Percentiles rank a stretch among this genome's conserved stretches.
Evolutionary conservation across 176 grass and related monocot genomes (phyloP).

Genomic region (Saccharum spontaneum): DNA sequence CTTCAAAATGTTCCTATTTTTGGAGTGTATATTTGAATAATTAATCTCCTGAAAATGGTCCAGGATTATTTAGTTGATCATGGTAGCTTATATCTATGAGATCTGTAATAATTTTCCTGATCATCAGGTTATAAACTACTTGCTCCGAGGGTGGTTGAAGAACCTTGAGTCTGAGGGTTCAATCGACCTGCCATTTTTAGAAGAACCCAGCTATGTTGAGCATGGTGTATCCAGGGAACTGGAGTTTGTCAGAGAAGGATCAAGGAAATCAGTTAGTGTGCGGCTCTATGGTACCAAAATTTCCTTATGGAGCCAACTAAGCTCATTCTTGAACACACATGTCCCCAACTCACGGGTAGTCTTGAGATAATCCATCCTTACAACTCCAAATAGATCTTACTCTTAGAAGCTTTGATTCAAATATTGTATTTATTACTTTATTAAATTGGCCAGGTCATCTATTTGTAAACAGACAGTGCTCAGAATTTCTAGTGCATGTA

Average conservation of each 20-base stretch:
- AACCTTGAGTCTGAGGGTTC: constrained; percentile 82
- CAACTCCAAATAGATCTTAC: background rate
- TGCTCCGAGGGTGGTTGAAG: constrained; percentile 87
- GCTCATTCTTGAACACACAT: constrained; percentile 56
- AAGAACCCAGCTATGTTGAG: constrained; percentile 60
- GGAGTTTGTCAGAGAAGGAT: constrained; percentile 85
- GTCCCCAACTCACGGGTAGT: constrained; percentile 39
- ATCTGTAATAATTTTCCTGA: constrained; percentile 9
- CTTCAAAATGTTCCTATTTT: background rate
- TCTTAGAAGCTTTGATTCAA: constrained; percentile 28
- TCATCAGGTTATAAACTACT: constrained; percentile 82
- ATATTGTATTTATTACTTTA: constrained; percentile 55
- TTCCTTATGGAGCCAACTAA: constrained; percentile 64
- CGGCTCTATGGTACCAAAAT: constrained; percentile 63
- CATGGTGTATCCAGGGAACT: constrained; percentile 54
- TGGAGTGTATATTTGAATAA: background rate
- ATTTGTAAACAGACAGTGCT: constrained; percentile 25
- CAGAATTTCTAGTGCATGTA: constrained; percentile 27
- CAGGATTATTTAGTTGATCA: constrained; percentile 22
- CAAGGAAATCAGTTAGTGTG: constrained; percentile 69
- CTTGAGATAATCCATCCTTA: constrained; percentile 46
- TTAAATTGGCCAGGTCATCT: constrained; percentile 23
- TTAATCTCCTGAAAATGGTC: background rate
- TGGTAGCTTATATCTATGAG: background rate
- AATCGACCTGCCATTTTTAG: constrained; percentile 64